Evolutionary conservation across 306 rosid species (phyloP), one percentile per base, ranked within the genome.

Genomic region (Vigna mungo): DNA sequence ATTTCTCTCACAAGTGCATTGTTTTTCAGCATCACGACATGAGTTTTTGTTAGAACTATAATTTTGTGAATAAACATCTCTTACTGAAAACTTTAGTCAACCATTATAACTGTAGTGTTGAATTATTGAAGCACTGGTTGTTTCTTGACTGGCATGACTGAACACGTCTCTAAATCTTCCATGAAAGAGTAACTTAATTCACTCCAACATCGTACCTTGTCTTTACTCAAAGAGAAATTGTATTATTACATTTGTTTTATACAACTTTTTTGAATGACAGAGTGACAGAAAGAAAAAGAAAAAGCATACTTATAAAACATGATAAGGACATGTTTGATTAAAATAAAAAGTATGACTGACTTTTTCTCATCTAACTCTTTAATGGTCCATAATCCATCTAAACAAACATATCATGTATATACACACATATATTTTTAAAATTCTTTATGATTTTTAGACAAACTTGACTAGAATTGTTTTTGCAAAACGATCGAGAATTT

Each of bases 61-160:
- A 43, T 46, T 27, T 17, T 13, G 61, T 69, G 46, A 36, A 58
- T 41, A 18, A 54, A 61, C 9, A 34, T 47, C 14, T 61, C 39
- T 20, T 49, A 36, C 3, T 64, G 44, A 76, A 37, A 37, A 64
- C 53, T 53, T 34, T 76, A 76, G 44, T 53, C 49, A 49, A 36
- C 47, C 9, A 17, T 62, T 34, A 48, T 20, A 53, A 62, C 60
- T 54, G 4, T 27, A 51, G 32, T 34, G 46, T 52, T 63, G 78
- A 71, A 71, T 76, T 44, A 82, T 82, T 71, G 75, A 71, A 71
- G 78, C 51, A 5, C 54, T 36, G 44, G 25, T 12, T 13, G 23
- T 79, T 49, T 65, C 55, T 71, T 71, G 71, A 60, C 56, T 23
- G 10, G 76, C 77, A 71, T 27, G 64, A n/a, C 13, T 74, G 20